Evolutionary conservation across 768 basidiomycete genomes (phyloP).

Genomic region (Kondoa malvinella): DNA sequence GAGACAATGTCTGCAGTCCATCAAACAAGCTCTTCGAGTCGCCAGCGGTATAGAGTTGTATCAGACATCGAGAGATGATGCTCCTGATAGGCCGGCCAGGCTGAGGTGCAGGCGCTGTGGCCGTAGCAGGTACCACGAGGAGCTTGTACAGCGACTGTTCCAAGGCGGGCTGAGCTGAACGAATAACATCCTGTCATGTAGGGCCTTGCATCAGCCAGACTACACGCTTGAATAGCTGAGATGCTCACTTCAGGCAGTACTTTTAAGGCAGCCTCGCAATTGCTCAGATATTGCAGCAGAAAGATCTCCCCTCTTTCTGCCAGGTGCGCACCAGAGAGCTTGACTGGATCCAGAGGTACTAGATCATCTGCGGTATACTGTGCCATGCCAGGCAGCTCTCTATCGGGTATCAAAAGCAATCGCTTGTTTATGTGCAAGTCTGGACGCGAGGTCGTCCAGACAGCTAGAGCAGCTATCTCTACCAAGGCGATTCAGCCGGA

Average conservation of each 20-base stretch:
- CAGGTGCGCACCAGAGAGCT: neutral
- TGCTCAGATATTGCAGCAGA: constrained; percentile 65
- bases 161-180: constrained; percentile 45
- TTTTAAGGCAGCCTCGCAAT: constrained; percentile 45
- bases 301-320: constrained; percentile 61
- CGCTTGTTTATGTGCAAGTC: too few relatives aligned
- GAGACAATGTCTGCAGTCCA: constrained; percentile 58
- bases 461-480: too few relatives aligned
- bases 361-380: neutral
- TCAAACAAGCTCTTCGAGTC: constrained; percentile 78
- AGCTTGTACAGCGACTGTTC: constrained; percentile 53
- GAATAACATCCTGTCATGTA: constrained; percentile 45
- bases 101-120: constrained; percentile 42
- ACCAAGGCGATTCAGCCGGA: too few relatives aligned
- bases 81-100: constrained; percentile 77
- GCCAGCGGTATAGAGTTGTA: constrained; percentile 55
- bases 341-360: neutral
- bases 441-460: too few relatives aligned
- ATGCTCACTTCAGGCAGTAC: constrained; percentile 41
- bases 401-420: too few relatives aligned
- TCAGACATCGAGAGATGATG: constrained; percentile 57
- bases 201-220: constrained; percentile 14
- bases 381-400: too few relatives aligned
- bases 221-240: neutral
- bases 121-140: constrained; percentile 41